A percentile compares a stretch with the other conserved stretches of the same genome.
These are phyloP conservation scores for Fusarium camptoceras DNA, from an alignment of 2,329 filamentous ascomycete genomes.

Conservation along the genomic window DNA sequence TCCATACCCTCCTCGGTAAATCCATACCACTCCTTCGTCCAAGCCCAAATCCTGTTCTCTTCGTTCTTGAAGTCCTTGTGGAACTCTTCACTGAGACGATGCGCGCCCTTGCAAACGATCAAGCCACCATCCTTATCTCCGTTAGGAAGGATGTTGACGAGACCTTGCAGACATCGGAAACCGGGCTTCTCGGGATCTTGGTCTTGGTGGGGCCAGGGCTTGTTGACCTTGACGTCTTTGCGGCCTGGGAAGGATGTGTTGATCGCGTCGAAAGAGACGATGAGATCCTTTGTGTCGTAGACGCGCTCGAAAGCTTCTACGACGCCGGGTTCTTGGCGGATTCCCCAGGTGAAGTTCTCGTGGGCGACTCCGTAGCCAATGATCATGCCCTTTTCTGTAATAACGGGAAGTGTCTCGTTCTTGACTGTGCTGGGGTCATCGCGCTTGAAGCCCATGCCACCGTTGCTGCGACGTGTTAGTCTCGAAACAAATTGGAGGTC, in stretches of 20 bases:
- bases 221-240: slow-evolving; percentile 15
- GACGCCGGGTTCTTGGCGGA: slow-evolving; percentile 9
- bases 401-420: neutral
- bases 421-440: slow-evolving; percentile 4
- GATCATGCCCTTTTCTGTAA: slow-evolving; percentile 20
- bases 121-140: slow-evolving; percentile 8
- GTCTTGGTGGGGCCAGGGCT: slow-evolving; percentile 15
- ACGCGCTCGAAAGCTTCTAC: slow-evolving; percentile 15
- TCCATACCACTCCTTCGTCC: slow-evolving; percentile 17
- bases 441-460: slow-evolving; percentile 16
- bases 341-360: slow-evolving; percentile 12
- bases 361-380: slow-evolving; percentile 16
- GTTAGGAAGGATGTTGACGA: slow-evolving; percentile 11
- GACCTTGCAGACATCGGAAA: slow-evolving; percentile 4
- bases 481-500: fast-evolving
- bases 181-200: slow-evolving; percentile 18
- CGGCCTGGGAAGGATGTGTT: slow-evolving; percentile 12
- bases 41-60: slow-evolving; percentile 11
- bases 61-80: slow-evolving; percentile 11
- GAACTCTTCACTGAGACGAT: neutral
- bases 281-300: slow-evolving; percentile 13
- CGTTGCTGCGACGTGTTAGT: neutral
- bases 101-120: slow-evolving; percentile 7
- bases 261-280: slow-evolving; percentile 14
- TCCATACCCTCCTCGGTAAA: neutral